Percentiles rank a stretch among this genome's conserved stretches.
Conservation (phyloP, 2,329 filamentous ascomycete species). For the Erysiphe pulchra region DNA sequence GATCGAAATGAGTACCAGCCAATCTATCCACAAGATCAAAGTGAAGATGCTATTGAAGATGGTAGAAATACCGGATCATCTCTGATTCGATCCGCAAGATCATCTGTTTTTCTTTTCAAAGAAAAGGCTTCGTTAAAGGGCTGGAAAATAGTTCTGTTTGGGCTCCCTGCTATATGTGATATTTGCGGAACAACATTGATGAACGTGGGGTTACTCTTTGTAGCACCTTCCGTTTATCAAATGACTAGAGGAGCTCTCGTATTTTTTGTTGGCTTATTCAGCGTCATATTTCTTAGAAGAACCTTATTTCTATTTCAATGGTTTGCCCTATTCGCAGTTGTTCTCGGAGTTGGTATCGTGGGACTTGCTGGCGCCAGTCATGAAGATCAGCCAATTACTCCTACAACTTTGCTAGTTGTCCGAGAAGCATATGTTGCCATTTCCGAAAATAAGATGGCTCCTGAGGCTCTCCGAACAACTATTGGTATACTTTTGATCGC, state of each 20-base stretch:
- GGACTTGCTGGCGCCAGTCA: slow-evolving; percentile 71
- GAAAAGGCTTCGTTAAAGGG: slow-evolving; percentile 38
- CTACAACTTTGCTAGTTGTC: slow-evolving; percentile 15
- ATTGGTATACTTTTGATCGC: slow-evolving; percentile 79
- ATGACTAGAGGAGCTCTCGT: slow-evolving; percentile 93
- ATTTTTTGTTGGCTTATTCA: slow-evolving; percentile 86
- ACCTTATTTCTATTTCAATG: slow-evolving; percentile 75
- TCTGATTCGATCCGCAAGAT: slow-evolving; percentile 24
- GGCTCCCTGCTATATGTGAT: slow-evolving; percentile 75
- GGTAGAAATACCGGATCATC: slow-evolving; percentile 19
- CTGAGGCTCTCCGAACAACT: slow-evolving; percentile 40
- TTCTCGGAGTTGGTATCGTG: slow-evolving; percentile 68
- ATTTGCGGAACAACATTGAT: slow-evolving; percentile 89
- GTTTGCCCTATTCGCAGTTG: slow-evolving; percentile 66
- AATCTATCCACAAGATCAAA: slow-evolving; percentile 23
- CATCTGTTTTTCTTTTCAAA: slow-evolving; percentile 24
- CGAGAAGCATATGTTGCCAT: slow-evolving; percentile 18
- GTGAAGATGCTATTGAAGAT: slow-evolving; percentile 17
- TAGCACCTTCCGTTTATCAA: slow-evolving; percentile 90
- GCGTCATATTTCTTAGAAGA: slow-evolving; percentile 66
- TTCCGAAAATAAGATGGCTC: slow-evolving; percentile 17
- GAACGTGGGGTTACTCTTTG: slow-evolving; percentile 84
- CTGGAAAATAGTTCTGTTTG: slow-evolving; percentile 45
- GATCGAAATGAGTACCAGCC: slow-evolving; percentile 37
- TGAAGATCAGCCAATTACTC: slow-evolving; percentile 25